Base-by-base conservation (phyloP, 805 yeast species). In the Candida bentonensis region DNA sequence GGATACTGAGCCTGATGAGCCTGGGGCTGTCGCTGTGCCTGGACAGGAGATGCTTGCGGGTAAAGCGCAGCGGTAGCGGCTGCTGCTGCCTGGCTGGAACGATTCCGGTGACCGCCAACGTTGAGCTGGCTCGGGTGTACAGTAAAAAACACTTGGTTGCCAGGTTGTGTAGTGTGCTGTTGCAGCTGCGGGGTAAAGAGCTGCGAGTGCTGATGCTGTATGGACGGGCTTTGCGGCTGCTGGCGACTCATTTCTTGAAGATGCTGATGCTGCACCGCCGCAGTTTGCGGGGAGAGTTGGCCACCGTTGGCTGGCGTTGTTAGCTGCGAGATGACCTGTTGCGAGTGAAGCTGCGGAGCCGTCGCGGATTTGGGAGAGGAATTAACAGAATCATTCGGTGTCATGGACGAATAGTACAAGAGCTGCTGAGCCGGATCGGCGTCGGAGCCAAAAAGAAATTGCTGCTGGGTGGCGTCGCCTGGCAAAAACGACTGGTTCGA, bases 11-110 rank as follows among this genome's bases (percentile, higher is more conserved):
- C 27, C 7, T 9, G 27, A 7, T 7, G 27, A 7, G 27, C 7
- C 7, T 25, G 27, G 11, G 27, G 13, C 13, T 30, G 36, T 5
- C 36, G 13, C 36, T 30, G 36, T n/a, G 36, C 5, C 20, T 30
- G 36, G 20, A n/a, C 20, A 15, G 36, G 36, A 15, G 36, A 30
- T 30, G 36, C 36, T n/a, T 30, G 36, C 7, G 36, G 36, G n/a
- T 30, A 30, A 11, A 30, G 36, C 13, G 36, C 36, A 13, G 36
- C 36, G 7, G 36, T 30, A 30, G 36, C 36, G 5, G 36, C 36
- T 11, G 36, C 36, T 5, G 36, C 36, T 11, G 36, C 36, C n/a
- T 30, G 36, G n/a, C n/a, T 30, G 7, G 36, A 17, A 7, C 13
- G 27, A 7, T 13, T 25, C 27, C 13, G 27, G 11, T 9, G 7